Percentiles rank a stretch among this genome's conserved stretches.
Evolutionary conservation across 139 green algal genomes (phyloP).

Genomic region (Auxenochlorella pyrenoidosa): DNA sequence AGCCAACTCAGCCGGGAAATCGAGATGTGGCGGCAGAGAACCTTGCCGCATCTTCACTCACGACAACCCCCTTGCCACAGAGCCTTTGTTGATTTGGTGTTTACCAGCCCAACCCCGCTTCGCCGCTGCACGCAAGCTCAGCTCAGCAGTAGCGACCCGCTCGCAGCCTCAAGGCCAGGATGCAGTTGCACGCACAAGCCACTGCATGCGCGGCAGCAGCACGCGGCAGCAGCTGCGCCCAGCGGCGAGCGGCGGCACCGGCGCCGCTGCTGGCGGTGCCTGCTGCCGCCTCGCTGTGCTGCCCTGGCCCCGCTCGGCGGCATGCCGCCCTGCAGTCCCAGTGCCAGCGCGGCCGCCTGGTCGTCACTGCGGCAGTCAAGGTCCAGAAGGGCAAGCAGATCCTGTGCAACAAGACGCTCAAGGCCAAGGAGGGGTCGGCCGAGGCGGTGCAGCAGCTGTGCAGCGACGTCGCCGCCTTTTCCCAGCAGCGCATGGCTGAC

Average conservation of each 20-base stretch:
- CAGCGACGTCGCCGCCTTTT: slow-evolving; percentile 54
- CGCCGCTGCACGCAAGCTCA: no score
- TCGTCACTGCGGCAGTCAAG: slow-evolving; percentile 31
- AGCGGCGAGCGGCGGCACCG: neutral
- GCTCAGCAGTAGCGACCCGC: no score
- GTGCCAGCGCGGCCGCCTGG: neutral
- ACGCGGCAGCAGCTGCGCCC: neutral
- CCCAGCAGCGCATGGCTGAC: slow-evolving; percentile 41
- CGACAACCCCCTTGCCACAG: no score
- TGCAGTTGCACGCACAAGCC: no score
- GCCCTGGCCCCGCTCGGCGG: neutral
- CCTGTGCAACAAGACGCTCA: slow-evolving; percentile 73
- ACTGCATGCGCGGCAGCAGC: neutral
- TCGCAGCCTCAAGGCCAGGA: no score
- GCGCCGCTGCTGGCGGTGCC: neutral
- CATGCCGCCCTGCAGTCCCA: neutral
- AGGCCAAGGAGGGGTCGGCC: slow-evolving; percentile 55
- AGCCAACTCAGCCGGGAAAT: no score
- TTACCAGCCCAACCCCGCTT: no score
- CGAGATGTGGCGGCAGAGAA: no score
- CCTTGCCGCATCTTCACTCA: no score
- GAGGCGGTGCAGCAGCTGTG: slow-evolving; percentile 61
- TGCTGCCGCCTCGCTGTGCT: neutral
- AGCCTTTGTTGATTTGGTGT: no score
- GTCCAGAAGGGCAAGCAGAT: slow-evolving; percentile 35